A percentile compares a stretch with the other conserved stretches of the same genome.
phyloP scores from a whole-genome alignment of 495 filamentous ascomycete genomes.

The Lasiosphaeris hirsuta region DNA sequence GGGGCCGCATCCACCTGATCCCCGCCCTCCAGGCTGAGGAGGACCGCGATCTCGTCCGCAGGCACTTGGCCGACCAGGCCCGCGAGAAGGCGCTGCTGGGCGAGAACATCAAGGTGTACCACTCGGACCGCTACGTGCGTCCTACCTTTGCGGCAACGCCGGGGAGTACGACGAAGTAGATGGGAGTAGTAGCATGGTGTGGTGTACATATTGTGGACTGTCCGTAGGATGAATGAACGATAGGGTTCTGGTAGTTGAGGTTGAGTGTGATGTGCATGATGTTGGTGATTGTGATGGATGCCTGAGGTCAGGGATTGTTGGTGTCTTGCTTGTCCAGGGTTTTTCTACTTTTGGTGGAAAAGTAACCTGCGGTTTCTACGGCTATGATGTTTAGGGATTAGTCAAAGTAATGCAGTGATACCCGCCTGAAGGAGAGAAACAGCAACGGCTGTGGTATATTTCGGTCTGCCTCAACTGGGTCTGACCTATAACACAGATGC shows the following conservation, averaged over 20 bases:
- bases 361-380: too few relatives aligned
- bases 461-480: too few relatives aligned
- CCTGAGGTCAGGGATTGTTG: too few relatives aligned
- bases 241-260: not conserved
- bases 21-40: conserved; percentile 92
- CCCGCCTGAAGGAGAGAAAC: too few relatives aligned
- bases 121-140: conserved; percentile 79
- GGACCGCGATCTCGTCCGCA: conserved; percentile 87
- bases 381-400: too few relatives aligned
- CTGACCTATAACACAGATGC: too few relatives aligned
- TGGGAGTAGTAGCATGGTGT: not conserved
- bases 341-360: too few relatives aligned
- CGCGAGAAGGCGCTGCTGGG: conserved; percentile 88
- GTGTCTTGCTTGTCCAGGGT: too few relatives aligned
- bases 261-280: not conserved
- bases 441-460: too few relatives aligned
- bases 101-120: conserved; percentile 72
- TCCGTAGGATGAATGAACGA: not conserved
- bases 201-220: not conserved
- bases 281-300: too few relatives aligned
- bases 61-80: conserved; percentile 78
- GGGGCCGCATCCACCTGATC: conserved; percentile 88
- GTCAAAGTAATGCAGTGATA: too few relatives aligned
- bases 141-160: conserved; percentile 67
- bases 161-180: conserved; percentile 48